Conservation (phyloP, 1,284 basidiomycete genomes). For the Tilletia walkeri region DNA sequence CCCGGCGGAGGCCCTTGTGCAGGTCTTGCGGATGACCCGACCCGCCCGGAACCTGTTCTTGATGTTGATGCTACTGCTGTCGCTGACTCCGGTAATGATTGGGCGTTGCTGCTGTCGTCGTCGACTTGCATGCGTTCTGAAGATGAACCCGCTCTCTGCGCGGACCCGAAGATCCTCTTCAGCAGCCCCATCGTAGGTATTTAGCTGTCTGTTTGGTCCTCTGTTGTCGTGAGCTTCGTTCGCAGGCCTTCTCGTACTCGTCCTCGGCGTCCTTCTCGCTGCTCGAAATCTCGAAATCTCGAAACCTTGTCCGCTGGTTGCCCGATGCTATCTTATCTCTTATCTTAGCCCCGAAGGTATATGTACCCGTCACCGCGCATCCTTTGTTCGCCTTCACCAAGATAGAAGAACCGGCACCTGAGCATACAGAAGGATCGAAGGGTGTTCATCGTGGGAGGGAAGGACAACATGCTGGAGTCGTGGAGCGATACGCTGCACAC, state of each 20-base stretch:
- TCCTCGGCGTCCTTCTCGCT: constrained; percentile 2
- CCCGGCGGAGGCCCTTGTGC: too few relatives aligned
- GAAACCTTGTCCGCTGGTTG: not conserved
- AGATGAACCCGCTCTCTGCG: not conserved
- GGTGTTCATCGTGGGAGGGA: too few relatives aligned
- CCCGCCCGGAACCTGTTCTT: too few relatives aligned
- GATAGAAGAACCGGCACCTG: not conserved
- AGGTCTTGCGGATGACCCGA: too few relatives aligned
- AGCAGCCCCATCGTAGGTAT: not conserved
- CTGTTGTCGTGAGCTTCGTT: not conserved
- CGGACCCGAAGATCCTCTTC: not conserved
- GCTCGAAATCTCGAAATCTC: not conserved
- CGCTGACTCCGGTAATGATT: too few relatives aligned
- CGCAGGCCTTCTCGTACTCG: not conserved
- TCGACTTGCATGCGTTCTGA: not conserved
- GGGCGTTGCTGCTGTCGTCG: too few relatives aligned
- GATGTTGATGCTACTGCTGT: too few relatives aligned
- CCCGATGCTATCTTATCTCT: constrained; percentile 16
- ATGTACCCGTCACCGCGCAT: too few relatives aligned
- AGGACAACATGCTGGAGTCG: not conserved
- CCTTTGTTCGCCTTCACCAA: too few relatives aligned
- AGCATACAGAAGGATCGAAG: not conserved
- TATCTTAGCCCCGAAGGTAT: not conserved
- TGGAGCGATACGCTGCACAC: not conserved
- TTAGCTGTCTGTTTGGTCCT: not conserved